phyloP scores from a whole-genome alignment of 1,139 yeast species.

The Yamadazyma sp. region DNA sequence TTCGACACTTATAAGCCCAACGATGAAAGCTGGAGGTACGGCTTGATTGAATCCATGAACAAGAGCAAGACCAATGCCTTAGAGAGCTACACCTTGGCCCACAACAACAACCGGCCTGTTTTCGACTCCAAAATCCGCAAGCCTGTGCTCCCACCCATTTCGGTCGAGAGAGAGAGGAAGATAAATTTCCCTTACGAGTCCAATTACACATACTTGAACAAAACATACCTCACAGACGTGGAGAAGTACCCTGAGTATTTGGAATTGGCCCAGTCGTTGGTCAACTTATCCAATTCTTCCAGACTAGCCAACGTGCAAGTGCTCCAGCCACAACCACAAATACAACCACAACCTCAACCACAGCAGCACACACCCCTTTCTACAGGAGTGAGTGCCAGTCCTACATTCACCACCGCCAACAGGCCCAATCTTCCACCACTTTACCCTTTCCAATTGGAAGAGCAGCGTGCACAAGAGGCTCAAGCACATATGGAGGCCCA shows the following conservation, averaged over 20 bases:
- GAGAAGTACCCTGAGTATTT: constrained; percentile 49
- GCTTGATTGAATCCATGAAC: constrained; percentile 36
- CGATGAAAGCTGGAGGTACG: constrained; percentile 50
- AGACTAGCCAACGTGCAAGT: constrained; percentile 2
- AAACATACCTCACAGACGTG: constrained; percentile 46
- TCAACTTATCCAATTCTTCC: constrained; percentile 30
- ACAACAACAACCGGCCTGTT: constrained; percentile 28
- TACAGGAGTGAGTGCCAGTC: not conserved
- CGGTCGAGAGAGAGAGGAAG: constrained; percentile 35
- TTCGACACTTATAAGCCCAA: constrained; percentile 50
- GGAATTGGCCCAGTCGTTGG: constrained; percentile 46
- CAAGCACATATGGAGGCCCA: not conserved
- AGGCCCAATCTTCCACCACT: constrained; percentile 16
- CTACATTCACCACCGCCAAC: constrained; percentile 1
- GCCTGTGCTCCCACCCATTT: constrained; percentile 24
- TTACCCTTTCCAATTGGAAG: constrained; percentile 16
- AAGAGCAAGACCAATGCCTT: constrained; percentile 21
- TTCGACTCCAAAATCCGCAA: constrained; percentile 43
- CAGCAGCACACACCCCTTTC: not conserved
- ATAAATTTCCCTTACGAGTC: constrained; percentile 57
- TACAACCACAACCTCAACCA: not conserved
- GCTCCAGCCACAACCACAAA: constrained; percentile 1
- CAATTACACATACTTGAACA: constrained; percentile 51
- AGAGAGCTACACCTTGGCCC: constrained; percentile 7
- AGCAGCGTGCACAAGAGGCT: constrained; percentile 5